Evolutionary conservation across 306 rosid genomes (phyloP).

Genomic region (Fagus sylvatica): DNA sequence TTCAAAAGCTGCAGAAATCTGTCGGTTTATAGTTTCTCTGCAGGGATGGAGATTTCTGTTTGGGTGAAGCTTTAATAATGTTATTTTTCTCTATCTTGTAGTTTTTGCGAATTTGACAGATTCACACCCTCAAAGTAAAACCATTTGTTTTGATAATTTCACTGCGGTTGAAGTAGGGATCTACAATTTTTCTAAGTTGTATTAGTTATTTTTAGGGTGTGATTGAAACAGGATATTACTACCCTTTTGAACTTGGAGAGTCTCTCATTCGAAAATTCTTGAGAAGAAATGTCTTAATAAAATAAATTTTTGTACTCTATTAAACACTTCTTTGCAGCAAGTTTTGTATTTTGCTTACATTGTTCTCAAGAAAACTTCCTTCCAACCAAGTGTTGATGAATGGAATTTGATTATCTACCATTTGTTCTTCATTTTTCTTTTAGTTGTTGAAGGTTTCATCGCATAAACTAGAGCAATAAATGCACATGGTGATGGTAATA

Average conservation of each 20-base stretch:
- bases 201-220: constrained; percentile 37
- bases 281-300: constrained; percentile 23
- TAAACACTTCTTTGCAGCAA: constrained; percentile 10
- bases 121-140: constrained; percentile 22
- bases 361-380: neutral
- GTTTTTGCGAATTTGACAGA: constrained; percentile 32
- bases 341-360: constrained; percentile 24
- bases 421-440: neutral
- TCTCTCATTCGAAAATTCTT: constrained; percentile 16
- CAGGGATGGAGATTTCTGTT: constrained; percentile 25
- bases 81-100: constrained; percentile 48
- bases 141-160: constrained; percentile 30
- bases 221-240: constrained; percentile 29
- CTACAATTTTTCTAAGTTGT: constrained; percentile 29
- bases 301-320: neutral
- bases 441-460: too few species aligned
- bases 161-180: constrained; percentile 33
- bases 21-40: constrained; percentile 54
- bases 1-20: constrained; percentile 66
- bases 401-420: neutral
- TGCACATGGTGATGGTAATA: too few species aligned
- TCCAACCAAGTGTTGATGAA: neutral
- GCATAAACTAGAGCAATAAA: too few species aligned
- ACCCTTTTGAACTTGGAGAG: constrained; percentile 28
- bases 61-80: constrained; percentile 40